Conservation (phyloP, 192 early-diverging fungal genomes). For the Polychytrium aggregatum region DNA sequence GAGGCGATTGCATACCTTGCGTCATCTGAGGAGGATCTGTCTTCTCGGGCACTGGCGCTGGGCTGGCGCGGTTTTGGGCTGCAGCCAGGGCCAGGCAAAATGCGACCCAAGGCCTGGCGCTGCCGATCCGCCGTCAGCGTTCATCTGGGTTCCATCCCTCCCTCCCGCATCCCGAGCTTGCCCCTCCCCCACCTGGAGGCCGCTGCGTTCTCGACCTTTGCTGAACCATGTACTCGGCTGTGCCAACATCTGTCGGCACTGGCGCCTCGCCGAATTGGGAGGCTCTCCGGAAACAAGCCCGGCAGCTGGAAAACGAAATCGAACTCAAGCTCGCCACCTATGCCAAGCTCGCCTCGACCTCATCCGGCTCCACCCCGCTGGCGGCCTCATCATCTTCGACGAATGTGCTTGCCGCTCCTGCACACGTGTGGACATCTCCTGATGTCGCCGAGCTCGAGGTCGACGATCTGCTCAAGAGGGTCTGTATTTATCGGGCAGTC, state of each 20-base stretch:
- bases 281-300: constrained; percentile 51
- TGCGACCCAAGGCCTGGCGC: no score
- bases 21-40: no score
- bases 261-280: constrained; percentile 42
- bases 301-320: constrained; percentile 61
- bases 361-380: constrained; percentile 4
- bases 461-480: constrained; percentile 54
- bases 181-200: no score
- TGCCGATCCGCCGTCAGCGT: no score
- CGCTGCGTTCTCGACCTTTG: no score
- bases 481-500: constrained; percentile 27
- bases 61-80: no score
- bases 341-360: constrained; percentile 22
- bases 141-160: no score
- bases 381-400: constrained; percentile 1
- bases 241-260: constrained; percentile 4
- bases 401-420: neutral
- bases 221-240: no score
- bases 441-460: constrained; percentile 38
- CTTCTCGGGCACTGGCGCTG: no score
- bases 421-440: neutral
- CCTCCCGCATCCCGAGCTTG: no score
- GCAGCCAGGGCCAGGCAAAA: no score
- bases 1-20: no score
- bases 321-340: constrained; percentile 50